Evolutionary conservation across 495 filamentous ascomycete genomes (phyloP), one percentile per base, ranked within the genome.

Genomic region (Aspergillus avenaceus): DNA sequence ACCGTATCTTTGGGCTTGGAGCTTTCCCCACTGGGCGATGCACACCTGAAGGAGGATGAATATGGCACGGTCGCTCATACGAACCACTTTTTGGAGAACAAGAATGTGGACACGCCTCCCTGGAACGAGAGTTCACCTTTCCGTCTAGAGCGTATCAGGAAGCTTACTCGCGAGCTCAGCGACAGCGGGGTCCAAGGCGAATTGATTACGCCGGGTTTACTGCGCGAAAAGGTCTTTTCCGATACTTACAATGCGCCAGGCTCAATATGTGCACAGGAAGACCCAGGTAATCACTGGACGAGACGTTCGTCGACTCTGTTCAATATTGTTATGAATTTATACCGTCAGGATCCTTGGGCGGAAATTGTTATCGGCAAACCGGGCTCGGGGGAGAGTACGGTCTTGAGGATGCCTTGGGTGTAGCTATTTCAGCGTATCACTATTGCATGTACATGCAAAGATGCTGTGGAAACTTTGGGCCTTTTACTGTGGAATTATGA

Each of bases 41-140:
- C 73, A 36, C 64, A 75, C 54, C 53, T 85, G 27, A 23, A 59
- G 3, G 71, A 76, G 58, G 73, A 82, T 55, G 54, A 56, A 1
- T 53, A 65, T 2, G 75, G 73, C 0, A 60, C 74, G 7, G 66
- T 87, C 3, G 72, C 68, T 3, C 85, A 88, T 59, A 77, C 84
- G 16, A 88, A 87, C 55, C 84, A 87, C 49, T 78, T 81, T 34
- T 43, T 86, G 22, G 62, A 70, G 22, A 67, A 75, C n/a, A 65
- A 64, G 19, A 58, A 68, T 52, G 69, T 78, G 12, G 65, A 73
- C 11, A 78, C 82, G 50, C 73, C 74, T 1, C 58, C 69, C 2
- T 82, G 79, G 76, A 54, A 82, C 9, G 61, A 63, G n/a, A 81
- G 83, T 45, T 84, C 81, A 4, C 65, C 67, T 0, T 55, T 69